These are phyloP conservation scores for Asterophora lycoperdoides DNA, from an alignment of 768 basidiomycete species.

Conservation along the genomic window DNA sequence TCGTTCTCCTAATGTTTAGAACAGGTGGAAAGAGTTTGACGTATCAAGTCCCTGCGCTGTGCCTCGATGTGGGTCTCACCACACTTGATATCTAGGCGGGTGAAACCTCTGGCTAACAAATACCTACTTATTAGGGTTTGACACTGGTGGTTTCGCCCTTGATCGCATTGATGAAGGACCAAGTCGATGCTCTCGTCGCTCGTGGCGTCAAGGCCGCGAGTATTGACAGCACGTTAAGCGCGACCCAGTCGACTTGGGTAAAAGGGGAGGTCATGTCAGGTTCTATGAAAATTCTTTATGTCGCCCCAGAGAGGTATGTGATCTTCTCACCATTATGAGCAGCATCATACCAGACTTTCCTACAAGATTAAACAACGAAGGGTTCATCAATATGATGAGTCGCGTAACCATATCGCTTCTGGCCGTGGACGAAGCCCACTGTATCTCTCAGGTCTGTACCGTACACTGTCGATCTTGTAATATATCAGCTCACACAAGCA, in stretches of 20 bases:
- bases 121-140: conserved; percentile 7
- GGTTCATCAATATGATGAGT: conserved; percentile 31
- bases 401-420: conserved; percentile 40
- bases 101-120: not conserved
- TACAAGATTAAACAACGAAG: conserved; percentile 14
- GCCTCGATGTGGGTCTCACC: conserved; percentile 9
- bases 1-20: conserved; percentile 21
- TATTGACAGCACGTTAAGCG: conserved; percentile 11
- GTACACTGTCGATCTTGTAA: not conserved
- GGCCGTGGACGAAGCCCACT: conserved; percentile 49
- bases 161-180: conserved; percentile 14
- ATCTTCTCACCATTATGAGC: not conserved
- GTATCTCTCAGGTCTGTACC: conserved; percentile 36
- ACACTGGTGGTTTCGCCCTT: conserved; percentile 14
- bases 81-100: not conserved
- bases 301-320: conserved; percentile 15
- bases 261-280: conserved; percentile 11
- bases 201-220: conserved; percentile 14
- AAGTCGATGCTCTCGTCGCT: conserved; percentile 10
- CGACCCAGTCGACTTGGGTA: conserved; percentile 5
- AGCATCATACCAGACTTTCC: not conserved
- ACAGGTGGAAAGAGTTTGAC: conserved; percentile 19
- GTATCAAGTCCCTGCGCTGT: conserved; percentile 16
- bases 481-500: not conserved
- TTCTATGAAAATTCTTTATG: conserved; percentile 14